Evolutionary conservation across 73 alveolate genomes (phyloP).

Genomic region (Tetrahymena elliotti): DNA sequence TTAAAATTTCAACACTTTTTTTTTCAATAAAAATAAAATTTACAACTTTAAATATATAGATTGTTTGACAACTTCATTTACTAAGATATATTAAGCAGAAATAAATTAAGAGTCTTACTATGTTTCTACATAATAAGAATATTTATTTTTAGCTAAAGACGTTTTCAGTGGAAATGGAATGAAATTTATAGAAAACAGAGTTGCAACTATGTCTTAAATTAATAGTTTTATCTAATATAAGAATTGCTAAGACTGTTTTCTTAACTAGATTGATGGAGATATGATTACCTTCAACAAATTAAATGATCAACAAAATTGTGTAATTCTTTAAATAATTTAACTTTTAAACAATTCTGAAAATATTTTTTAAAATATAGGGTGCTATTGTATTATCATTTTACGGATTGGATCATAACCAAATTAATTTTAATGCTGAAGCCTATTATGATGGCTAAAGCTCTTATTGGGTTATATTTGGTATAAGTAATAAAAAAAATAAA

Average conservation of each 20-base stretch:
- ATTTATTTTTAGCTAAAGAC: background rate
- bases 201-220: background rate
- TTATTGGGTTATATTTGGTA: background rate
- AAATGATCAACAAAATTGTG: background rate
- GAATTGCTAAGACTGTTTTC: background rate
- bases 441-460: background rate
- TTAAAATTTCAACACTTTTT: background rate
- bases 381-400: background rate
- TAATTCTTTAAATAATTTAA: no score
- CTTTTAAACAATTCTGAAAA: no score
- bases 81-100: background rate
- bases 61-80: background rate
- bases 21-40: no score
- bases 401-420: background rate
- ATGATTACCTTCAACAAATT: background rate
- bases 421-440: background rate
- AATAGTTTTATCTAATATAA: background rate
- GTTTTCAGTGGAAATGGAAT: background rate
- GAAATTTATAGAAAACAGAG: background rate
- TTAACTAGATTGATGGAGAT: background rate
- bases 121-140: background rate
- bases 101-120: background rate
- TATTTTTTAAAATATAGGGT: background rate
- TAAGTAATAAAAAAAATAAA: background rate
- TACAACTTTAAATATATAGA: background rate